Evolutionary conservation across 2,329 filamentous ascomycete genomes (phyloP).

Genomic region (Trichoderma sp.): DNA sequence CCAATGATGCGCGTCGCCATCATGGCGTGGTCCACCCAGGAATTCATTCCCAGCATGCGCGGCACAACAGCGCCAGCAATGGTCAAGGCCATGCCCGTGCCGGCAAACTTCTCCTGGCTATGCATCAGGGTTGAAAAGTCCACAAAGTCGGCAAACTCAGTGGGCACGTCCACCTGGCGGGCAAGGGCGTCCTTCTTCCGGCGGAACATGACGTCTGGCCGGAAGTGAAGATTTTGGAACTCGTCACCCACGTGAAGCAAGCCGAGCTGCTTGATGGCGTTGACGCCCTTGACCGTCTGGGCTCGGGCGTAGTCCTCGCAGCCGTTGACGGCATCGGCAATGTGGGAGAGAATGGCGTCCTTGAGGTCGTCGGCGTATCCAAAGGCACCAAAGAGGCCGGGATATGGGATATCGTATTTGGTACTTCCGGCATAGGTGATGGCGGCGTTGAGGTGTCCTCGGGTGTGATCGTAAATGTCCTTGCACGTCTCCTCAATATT

Average conservation of each 20-base stretch:
- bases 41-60: slow-evolving; percentile 75
- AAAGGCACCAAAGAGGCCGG: slow-evolving; percentile 80
- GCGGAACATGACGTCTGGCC: slow-evolving; percentile 90
- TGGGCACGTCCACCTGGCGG: slow-evolving; percentile 80
- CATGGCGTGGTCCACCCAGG: slow-evolving; percentile 86
- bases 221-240: slow-evolving; percentile 82
- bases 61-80: slow-evolving; percentile 82
- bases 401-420: slow-evolving; percentile 79
- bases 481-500: slow-evolving; percentile 83
- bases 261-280: slow-evolving; percentile 83
- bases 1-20: slow-evolving; percentile 79
- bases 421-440: slow-evolving; percentile 74
- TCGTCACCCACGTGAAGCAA: slow-evolving; percentile 84
- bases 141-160: slow-evolving; percentile 91
- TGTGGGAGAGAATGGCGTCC: slow-evolving; percentile 84
- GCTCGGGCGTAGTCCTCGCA: slow-evolving; percentile 85
- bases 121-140: slow-evolving; percentile 81
- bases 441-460: slow-evolving; percentile 69
- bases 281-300: slow-evolving; percentile 77
- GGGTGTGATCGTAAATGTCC: slow-evolving; percentile 81
- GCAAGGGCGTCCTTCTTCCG: slow-evolving; percentile 77
- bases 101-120: slow-evolving; percentile 89
- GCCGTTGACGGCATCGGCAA: slow-evolving; percentile 70
- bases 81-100: slow-evolving; percentile 92
- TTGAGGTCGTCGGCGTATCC: slow-evolving; percentile 93